Evolutionary conservation across 345 rosid species (phyloP), one percentile per base, ranked within the genome.

Genomic region (Cardamine resedifolia): DNA sequence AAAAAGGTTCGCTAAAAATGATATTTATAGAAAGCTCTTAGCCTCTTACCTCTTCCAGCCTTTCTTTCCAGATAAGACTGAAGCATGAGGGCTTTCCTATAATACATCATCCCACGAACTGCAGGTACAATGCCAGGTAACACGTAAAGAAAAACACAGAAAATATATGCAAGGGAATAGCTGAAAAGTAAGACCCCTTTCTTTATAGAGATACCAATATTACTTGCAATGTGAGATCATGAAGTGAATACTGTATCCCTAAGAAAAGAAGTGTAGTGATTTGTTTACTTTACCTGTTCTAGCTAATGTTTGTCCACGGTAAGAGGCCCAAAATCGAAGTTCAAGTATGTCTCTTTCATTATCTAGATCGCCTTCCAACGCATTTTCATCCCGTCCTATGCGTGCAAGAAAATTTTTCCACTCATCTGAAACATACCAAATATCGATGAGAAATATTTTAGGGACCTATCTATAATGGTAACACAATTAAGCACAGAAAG

Each of bases 91-190:
- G 98, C 97, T 76, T 91, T 94, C 79, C 98, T 89, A 55, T 94
- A 94, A 84, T 94, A 94, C 98, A 94, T 94, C 98, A 94, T 94
- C 64, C 98, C 98, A 59, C 98, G 98, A 80, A 94, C 98, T 94
- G 87, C 70, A 83, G 47, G 70, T 53, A 48, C 8, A 47, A 70
- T 20, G 36, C 30, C 60, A 56, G 36, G 28, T 57, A 70, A 36
- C 21, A 70, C n/a, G 47, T 76, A 45, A 70, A 28, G 18, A 39
- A n/a, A 49, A 66, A 60, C 26, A n/a, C n/a, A n/a, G n/a, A n/a
- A 59, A 18, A 21, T 57, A 64, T 56, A 49, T 31, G 63, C 53
- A 49, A 55, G 65, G 24, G 58, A 31, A 45, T 34, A 62, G 41
- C 43, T 10, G 66, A 56, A 53, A 53, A 10, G 31, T 20, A 65